These are phyloP conservation scores for Emmonsia crescens DNA, from an alignment of 2,329 filamentous ascomycete species.

Conservation along the genomic window DNA sequence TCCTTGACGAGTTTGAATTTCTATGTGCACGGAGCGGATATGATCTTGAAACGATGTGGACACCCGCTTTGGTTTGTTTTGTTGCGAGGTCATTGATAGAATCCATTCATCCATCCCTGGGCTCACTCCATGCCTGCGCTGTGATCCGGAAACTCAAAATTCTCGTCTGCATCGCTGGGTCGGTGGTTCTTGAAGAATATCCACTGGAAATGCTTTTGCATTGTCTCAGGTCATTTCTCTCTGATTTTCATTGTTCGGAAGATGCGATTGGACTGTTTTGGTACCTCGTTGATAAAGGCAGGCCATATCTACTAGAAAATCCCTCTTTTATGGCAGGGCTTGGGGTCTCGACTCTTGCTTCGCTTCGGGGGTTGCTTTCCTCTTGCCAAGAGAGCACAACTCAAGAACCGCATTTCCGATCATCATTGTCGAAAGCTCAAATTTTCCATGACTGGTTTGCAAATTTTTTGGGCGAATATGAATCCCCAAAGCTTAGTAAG, in stretches of 20 bases:
- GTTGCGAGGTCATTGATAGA: constrained; percentile 69
- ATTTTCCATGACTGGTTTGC: constrained; percentile 71
- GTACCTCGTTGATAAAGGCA: constrained; percentile 65
- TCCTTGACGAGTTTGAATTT: constrained; percentile 64
- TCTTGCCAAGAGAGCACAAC: constrained; percentile 68
- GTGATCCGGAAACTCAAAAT: constrained; percentile 78
- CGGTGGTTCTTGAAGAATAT: constrained; percentile 63
- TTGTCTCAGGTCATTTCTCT: constrained; percentile 65
- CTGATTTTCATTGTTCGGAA: constrained; percentile 76
- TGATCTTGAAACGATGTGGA: constrained; percentile 59
- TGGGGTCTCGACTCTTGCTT: constrained; percentile 66
- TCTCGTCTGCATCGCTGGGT: constrained; percentile 65
- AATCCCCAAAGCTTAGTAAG: constrained; percentile 40
- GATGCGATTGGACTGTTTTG: constrained; percentile 79
- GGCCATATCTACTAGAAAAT: constrained; percentile 49
- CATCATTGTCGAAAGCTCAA: constrained; percentile 64
- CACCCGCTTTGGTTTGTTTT: constrained; percentile 59
- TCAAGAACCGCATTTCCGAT: constrained; percentile 70
- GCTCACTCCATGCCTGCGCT: constrained; percentile 75
- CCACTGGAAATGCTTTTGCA: constrained; percentile 84
- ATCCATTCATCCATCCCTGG: constrained; percentile 70
- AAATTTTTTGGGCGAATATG: constrained; percentile 54
- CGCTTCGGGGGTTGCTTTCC: constrained; percentile 63
- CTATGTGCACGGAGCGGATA: constrained; percentile 63
- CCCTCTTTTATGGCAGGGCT: constrained; percentile 75